A percentile compares a stretch with the other conserved stretches of the same genome.
phyloP scores from a whole-genome alignment of 441 rosid genomes.

The Croton laevigatus region DNA sequence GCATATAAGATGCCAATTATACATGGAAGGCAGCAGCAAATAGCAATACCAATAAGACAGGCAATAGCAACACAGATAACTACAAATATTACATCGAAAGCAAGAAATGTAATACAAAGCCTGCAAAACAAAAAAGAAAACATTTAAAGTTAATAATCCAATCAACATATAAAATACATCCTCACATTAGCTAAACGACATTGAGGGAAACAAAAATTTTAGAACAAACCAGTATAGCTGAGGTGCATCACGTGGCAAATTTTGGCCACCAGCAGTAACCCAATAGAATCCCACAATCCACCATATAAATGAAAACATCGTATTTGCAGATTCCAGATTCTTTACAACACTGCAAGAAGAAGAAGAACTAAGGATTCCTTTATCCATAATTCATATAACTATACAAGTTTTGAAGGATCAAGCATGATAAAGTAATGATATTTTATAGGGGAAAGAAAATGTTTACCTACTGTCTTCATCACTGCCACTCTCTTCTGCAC shows the following conservation, averaged over 20 bases:
- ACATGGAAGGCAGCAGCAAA: slow-evolving; percentile 98
- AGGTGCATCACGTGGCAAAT: slow-evolving; percentile 52
- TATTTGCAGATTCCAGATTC: slow-evolving; percentile 81
- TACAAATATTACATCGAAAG: slow-evolving; percentile 90
- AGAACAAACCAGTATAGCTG: slow-evolving; percentile 80
- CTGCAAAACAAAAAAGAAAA: slow-evolving; percentile 42
- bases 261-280: slow-evolving; percentile 82
- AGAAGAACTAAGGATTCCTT: neutral
- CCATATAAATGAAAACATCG: slow-evolving; percentile 87
- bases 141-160: slow-evolving; percentile 12
- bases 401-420: neutral
- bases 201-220: neutral
- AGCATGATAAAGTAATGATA: neutral
- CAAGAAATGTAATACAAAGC: slow-evolving; percentile 85
- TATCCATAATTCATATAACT: neutral
- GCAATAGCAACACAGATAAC: slow-evolving; percentile 88
- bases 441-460: neutral
- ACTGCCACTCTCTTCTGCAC: slow-evolving; percentile 28
- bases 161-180: neutral
- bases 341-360: slow-evolving; percentile 47
- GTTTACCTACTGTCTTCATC: slow-evolving; percentile 47
- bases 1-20: slow-evolving; percentile 93
- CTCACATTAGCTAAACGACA: neutral
- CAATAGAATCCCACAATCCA: slow-evolving; percentile 91
- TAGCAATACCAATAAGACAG: slow-evolving; percentile 86